Base-by-base conservation (phyloP, 331 rosid species). In the Spiraea crenata region DNA sequence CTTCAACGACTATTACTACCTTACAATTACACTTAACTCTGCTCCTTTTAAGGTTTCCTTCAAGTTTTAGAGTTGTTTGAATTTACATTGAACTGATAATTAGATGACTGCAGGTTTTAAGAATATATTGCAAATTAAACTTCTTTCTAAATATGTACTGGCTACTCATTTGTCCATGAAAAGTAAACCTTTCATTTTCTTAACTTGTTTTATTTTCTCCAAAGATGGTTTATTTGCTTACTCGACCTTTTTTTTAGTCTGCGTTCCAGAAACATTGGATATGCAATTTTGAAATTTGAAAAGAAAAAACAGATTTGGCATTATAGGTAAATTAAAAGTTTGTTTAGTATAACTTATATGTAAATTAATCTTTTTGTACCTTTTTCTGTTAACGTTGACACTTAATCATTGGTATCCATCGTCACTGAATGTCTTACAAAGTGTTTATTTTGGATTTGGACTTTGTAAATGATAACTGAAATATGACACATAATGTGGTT, bases 401-500 rank as follows among this genome's bases (percentile, higher is more conserved):
- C 79, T 61, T 79, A 77, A 39, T 92, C 60, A n/a, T n/a, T 84
- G 82, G 90, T 78, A 82, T 71, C 96, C 98, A 69, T 71, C 98
- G 14, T 85, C 98, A 5, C 34, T 90, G 79, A 82, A 60, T 83
- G 90, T 88, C 73, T 15, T 79, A 64, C 87, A 79, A 75, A 79
- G 81, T 82, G 75, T 54, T 37, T 82, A 16, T 57, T 62, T 57
- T 77, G 98, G 83, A 73, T 76, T 77, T 81, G 91, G 20, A 38
- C 20, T 14, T 5, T 48, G 71, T 16, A 2, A 66, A 63, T 48
- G 57, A 62, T 46, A 73, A 72, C 61, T 57, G 51, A 51, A 74
- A 63, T 42, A 74, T 70, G 41, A 69, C 69, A 44, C 67, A 67
- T 74, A 66, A 52, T 62, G 63, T 73, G 82, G 48, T 62, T 38